These are phyloP conservation scores for Sodiomyces alkalinus DNA, from an alignment of 2,329 filamentous ascomycete species.

Conservation along the genomic window DNA sequence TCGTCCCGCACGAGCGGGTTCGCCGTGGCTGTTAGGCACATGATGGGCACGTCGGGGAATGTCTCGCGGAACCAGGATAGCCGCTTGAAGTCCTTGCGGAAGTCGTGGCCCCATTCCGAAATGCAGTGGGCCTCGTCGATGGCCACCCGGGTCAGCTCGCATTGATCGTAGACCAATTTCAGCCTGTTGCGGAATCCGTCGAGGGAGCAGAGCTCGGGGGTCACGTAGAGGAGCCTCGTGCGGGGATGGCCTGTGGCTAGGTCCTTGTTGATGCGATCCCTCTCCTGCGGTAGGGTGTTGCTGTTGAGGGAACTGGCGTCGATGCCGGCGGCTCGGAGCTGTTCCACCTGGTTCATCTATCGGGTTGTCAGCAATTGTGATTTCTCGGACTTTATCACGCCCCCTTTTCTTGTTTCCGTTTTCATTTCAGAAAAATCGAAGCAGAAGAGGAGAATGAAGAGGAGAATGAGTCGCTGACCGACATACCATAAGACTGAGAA, in stretches of 20 bases:
- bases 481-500: slow-evolving; percentile 73
- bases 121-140: slow-evolving; percentile 96
- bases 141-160: slow-evolving; percentile 73
- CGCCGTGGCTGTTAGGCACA: slow-evolving; percentile 84
- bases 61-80: slow-evolving; percentile 72
- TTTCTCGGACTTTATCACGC: too few relatives aligned
- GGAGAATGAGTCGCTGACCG: slow-evolving; percentile 5
- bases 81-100: slow-evolving; percentile 80
- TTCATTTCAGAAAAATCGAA: too few relatives aligned
- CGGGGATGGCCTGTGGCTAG: slow-evolving; percentile 76
- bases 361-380: too few relatives aligned
- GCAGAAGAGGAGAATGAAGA: not conserved
- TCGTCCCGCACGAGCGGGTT: slow-evolving; percentile 70
- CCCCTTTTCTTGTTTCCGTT: too few relatives aligned
- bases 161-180: slow-evolving; percentile 59
- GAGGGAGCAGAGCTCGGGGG: slow-evolving; percentile 72
- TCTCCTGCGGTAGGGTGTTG: slow-evolving; percentile 52
- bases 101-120: slow-evolving; percentile 96
- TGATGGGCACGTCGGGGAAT: slow-evolving; percentile 77
- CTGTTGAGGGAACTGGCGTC: slow-evolving; percentile 79
- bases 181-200: slow-evolving; percentile 64
- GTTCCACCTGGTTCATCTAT: slow-evolving; percentile 85
- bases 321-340: slow-evolving; percentile 58
- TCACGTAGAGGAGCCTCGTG: slow-evolving; percentile 79
- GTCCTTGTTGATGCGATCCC: slow-evolving; percentile 58